Percentiles rank a stretch among this genome's conserved stretches.
Evolutionary conservation across 164 flowering plant species (phyloP).

Genomic region (Dillenia turbinata): DNA sequence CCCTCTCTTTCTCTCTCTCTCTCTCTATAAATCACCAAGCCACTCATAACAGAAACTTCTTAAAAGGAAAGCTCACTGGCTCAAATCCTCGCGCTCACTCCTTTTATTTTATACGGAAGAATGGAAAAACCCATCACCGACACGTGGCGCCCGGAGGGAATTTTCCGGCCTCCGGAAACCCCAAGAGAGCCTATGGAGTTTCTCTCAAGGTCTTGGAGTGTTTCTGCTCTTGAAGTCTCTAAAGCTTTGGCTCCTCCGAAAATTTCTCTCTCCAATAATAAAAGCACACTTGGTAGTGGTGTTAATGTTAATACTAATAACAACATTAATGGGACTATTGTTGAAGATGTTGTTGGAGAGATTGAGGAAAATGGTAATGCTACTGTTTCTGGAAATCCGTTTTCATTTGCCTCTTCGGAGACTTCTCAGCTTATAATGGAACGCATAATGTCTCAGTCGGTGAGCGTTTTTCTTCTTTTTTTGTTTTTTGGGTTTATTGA

Average conservation of each 20-base stretch:
- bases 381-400: constrained; percentile 63
- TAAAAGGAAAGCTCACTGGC: too few species aligned
- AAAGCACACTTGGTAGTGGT: constrained; percentile 20
- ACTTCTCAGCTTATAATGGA: constrained; percentile 72
- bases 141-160: constrained; percentile 69
- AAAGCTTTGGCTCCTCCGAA: constrained; percentile 54
- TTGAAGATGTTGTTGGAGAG: constrained; percentile 52
- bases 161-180: constrained; percentile 76
- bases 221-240: constrained; percentile 77
- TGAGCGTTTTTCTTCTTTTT: constrained; percentile 17
- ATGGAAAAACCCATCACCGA: constrained; percentile 5
- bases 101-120: too few species aligned
- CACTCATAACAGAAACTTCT: background rate
- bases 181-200: constrained; percentile 96
- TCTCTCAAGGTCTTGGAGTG: constrained; percentile 91
- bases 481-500: too few species aligned
- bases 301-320: constrained; percentile 33
- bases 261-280: constrained; percentile 12
- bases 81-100: background rate
- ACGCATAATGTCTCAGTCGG: constrained; percentile 67
- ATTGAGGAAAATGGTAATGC: constrained; percentile 33
- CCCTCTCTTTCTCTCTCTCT: background rate
- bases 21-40: background rate
- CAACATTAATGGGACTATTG: constrained; percentile 21
- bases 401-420: constrained; percentile 64